phyloP scores from a whole-genome alignment of 495 filamentous ascomycete genomes.

The Neurospora terricola region DNA sequence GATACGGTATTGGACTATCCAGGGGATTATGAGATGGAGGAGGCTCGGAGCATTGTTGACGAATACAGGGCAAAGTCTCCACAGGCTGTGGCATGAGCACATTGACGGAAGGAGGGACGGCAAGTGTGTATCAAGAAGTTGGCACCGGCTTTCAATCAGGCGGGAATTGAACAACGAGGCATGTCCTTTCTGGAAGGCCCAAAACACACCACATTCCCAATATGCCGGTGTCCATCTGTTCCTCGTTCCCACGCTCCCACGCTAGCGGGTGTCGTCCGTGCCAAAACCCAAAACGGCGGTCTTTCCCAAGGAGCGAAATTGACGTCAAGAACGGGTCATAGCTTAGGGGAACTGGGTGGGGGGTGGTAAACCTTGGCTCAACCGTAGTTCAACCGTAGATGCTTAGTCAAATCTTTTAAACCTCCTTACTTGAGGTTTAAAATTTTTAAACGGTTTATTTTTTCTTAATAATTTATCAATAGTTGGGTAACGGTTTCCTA shows the following conservation, averaged over 20 bases:
- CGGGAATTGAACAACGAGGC: not conserved
- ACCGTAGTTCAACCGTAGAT: too few species aligned
- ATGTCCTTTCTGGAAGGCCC: not conserved
- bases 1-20: conserved; percentile 17
- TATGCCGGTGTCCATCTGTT: not conserved
- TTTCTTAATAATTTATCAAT: too few species aligned
- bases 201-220: not conserved
- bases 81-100: not conserved
- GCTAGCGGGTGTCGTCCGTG: not conserved
- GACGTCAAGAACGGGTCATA: not conserved
- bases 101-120: not conserved
- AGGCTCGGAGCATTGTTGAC: conserved; percentile 15
- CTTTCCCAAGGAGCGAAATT: not conserved
- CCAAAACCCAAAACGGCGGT: not conserved
- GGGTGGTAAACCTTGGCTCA: too few species aligned
- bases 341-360: too few species aligned
- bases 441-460: too few species aligned
- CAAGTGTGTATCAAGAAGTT: not conserved
- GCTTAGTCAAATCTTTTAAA: too few species aligned
- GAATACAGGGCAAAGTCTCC: conserved; percentile 1
- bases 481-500: too few species aligned
- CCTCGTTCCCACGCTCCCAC: not conserved
- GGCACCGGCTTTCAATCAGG: not conserved
- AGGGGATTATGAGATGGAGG: conserved; percentile 16
- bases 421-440: too few species aligned